These are phyloP conservation scores for Pythium scleroteichum DNA, from an alignment of 352 stramenopile species.

Conservation along the genomic window DNA sequence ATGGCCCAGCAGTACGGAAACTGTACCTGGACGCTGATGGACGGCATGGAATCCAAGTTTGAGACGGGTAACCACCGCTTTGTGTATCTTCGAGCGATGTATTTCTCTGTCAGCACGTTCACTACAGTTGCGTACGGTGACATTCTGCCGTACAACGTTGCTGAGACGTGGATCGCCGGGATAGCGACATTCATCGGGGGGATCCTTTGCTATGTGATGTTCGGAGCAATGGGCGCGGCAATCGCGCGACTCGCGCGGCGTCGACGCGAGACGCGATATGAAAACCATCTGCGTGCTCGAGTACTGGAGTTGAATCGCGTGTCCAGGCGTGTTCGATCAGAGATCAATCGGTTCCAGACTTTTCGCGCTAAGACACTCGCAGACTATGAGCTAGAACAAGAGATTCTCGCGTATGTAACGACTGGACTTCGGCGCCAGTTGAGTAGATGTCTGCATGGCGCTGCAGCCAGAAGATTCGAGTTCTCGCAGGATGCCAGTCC, in stretches of 20 bases:
- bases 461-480: slow-evolving; percentile 8
- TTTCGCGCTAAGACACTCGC: slow-evolving; percentile 23
- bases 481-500: slow-evolving; percentile 11
- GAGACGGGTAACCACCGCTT: slow-evolving; percentile 14
- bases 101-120: slow-evolving; percentile 38
- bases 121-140: slow-evolving; percentile 38
- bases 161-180: slow-evolving; percentile 25
- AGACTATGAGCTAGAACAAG: slow-evolving; percentile 21
- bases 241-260: slow-evolving; percentile 22
- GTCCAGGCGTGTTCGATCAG: slow-evolving; percentile 15
- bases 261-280: slow-evolving; percentile 20
- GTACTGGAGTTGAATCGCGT: slow-evolving; percentile 25
- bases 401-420: slow-evolving; percentile 21
- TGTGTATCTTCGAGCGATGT: slow-evolving; percentile 31
- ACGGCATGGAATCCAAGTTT: slow-evolving; percentile 22
- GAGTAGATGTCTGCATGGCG: slow-evolving; percentile 15
- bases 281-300: slow-evolving; percentile 27
- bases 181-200: slow-evolving; percentile 29
- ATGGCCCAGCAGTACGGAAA: slow-evolving; percentile 27
- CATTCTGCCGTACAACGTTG: slow-evolving; percentile 29
- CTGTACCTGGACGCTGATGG: slow-evolving; percentile 35
- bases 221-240: slow-evolving; percentile 31
- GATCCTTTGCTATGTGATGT: slow-evolving; percentile 32
- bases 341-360: slow-evolving; percentile 31
- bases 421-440: slow-evolving; percentile 23